Conservation (phyloP, 768 basidiomycete species). For the Leccinum imitatum region DNA sequence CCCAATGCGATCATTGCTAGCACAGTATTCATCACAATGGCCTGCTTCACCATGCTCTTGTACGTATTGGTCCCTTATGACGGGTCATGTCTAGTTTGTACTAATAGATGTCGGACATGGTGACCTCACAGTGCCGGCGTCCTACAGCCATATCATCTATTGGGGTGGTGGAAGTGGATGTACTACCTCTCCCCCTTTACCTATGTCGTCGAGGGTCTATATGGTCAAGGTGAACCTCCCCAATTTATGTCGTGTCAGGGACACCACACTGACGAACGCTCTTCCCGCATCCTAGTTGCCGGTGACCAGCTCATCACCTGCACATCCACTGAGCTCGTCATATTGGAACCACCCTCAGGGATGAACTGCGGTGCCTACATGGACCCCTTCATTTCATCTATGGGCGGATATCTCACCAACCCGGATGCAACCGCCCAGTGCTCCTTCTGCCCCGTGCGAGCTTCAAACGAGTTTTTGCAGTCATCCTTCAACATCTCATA, state of each 20-base stretch:
- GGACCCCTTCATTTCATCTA: conserved; percentile 43
- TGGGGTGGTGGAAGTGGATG: conserved; percentile 35
- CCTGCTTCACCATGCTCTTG: conserved; percentile 45
- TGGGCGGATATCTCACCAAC: conserved; percentile 59
- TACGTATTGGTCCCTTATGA: conserved; percentile 20
- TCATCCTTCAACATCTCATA: conserved; percentile 7
- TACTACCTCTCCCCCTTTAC: conserved; percentile 50
- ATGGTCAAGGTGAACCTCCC: conserved; percentile 26
- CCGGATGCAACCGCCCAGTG: conserved; percentile 54
- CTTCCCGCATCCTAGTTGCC: conserved; percentile 31
- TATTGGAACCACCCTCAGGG: conserved; percentile 52
- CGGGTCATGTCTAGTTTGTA: neutral
- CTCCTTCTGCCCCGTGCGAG: conserved; percentile 52
- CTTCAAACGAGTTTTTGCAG: conserved; percentile 44
- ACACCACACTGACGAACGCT: neutral
- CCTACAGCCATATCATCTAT: conserved; percentile 42
- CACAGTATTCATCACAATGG: conserved; percentile 38
- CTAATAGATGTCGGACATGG: neutral
- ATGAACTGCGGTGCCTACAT: conserved; percentile 55
- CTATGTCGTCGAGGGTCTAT: conserved; percentile 48
- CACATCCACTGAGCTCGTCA: conserved; percentile 49
- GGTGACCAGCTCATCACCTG: conserved; percentile 47
- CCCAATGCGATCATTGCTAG: conserved; percentile 42
- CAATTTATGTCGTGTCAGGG: too few species aligned
- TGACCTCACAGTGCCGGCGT: conserved; percentile 42